A percentile compares a stretch with the other conserved stretches of the same genome.
These are phyloP conservation scores for Boletellus sp. DNA, from an alignment of 768 basidiomycete species.

Conservation along the genomic window DNA sequence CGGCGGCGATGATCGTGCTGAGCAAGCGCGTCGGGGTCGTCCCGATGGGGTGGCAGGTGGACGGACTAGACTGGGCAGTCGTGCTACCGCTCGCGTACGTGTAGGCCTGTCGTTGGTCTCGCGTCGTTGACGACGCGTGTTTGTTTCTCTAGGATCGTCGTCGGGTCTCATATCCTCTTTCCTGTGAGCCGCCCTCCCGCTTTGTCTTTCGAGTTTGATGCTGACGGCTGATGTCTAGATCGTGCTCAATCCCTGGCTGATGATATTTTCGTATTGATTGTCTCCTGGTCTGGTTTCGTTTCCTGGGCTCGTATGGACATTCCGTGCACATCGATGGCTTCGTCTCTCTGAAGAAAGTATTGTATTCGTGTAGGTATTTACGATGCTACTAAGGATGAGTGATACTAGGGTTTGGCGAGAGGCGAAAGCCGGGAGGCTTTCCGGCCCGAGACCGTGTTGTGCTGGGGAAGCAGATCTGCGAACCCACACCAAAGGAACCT, in stretches of 20 bases:
- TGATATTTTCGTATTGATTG: slow-evolving; percentile 68
- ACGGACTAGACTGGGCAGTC: slow-evolving; percentile 60
- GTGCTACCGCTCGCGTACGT: slow-evolving; percentile 65
- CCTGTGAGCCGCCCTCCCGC: slow-evolving; percentile 48
- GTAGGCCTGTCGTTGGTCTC: neutral
- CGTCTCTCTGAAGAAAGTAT: too few relatives aligned
- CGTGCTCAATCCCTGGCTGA: slow-evolving; percentile 83
- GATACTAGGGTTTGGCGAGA: too few relatives aligned
- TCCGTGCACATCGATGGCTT: too few relatives aligned
- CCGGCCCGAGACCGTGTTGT: too few relatives aligned
- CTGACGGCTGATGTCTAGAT: slow-evolving; percentile 43
- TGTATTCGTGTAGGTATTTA: too few relatives aligned
- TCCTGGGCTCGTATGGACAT: too few relatives aligned
- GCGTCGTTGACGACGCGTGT: neutral
- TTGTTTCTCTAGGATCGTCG: slow-evolving; percentile 38
- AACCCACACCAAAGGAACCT: too few relatives aligned
- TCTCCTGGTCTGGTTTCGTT: too few relatives aligned
- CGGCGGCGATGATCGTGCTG: slow-evolving; percentile 57
- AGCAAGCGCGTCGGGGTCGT: slow-evolving; percentile 40
- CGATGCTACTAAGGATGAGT: too few relatives aligned
- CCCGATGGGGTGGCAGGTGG: slow-evolving; percentile 67
- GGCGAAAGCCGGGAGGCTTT: too few relatives aligned
- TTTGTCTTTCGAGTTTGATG: slow-evolving; percentile 25
- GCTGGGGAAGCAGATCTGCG: too few relatives aligned
- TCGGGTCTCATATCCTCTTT: slow-evolving; percentile 67